Evolutionary conservation across 345 rosid species (phyloP), one percentile per base, ranked within the genome.

Genomic region (Gynandropsis gynandra): DNA sequence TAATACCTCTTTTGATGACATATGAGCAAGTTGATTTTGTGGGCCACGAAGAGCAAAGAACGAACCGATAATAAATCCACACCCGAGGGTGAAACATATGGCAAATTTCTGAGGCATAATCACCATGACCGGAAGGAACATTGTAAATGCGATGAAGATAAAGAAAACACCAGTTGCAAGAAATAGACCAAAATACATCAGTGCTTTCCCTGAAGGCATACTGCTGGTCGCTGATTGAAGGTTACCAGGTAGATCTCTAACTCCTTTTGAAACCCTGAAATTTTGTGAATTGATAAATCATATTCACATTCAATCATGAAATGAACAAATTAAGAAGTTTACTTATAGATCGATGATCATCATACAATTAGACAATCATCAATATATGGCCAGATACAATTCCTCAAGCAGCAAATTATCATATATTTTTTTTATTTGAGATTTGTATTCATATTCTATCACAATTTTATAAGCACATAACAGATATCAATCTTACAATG

Each of bases 61-160:
- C 14, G 95, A 81, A 4, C 81, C 82, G 35, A 84, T 74, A 44
- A 84, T 87, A 52, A 87, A 78, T 47, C 70, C 65, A 68, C 90
- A 81, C 31, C 97, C 95, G 13, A 84, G 63, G 8, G 95, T 84
- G 54, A 88, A 84, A 73, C 95, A 84, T 53, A 82, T 75, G 4
- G 94, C 86, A 51, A 88, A 88, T 53, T 84, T 88, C 82, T 88
- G 90, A 9, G 97, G 90, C 79, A 82, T 67, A 43, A 88, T 32
- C 44, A 84, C 97, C 78, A 84, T 84, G 58, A 84, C 74, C 0
- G 97, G 95, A 42, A 88, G 97, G 67, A 88, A 88, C 82, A 84
- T 78, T 42, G 90, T 79, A 56, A 88, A 84, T 17, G 90, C 82
- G 1, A 82, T 74, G 58, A 87, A 78, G 46, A 84, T 52, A 41